Conservation (phyloP, 2,329 filamentous ascomycete species). For the Alternaria rosae region DNA sequence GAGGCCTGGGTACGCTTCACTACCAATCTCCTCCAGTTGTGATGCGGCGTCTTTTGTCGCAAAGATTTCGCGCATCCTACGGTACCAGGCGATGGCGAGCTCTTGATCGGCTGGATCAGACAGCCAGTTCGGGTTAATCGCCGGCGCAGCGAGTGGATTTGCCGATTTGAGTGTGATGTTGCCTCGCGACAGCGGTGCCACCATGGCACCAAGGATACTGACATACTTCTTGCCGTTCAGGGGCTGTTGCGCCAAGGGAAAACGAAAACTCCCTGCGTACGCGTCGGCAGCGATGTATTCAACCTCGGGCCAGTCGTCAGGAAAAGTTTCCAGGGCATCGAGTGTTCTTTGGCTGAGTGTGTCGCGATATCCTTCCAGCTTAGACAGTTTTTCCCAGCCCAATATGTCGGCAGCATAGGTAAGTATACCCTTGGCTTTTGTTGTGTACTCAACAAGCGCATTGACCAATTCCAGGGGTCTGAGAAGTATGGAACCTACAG, state of each 20-base stretch:
- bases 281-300: slow-evolving; percentile 4
- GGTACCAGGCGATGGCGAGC: background rate
- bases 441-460: background rate
- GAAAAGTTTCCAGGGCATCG: background rate
- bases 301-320: slow-evolving; percentile 7
- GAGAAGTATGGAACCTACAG: background rate
- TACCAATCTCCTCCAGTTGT: background rate
- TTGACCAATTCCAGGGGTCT: background rate
- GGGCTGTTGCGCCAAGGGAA: background rate
- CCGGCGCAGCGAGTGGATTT: background rate
- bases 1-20: background rate
- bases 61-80: background rate
- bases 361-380: background rate
- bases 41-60: background rate
- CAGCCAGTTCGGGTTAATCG: background rate
- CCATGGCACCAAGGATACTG: background rate
- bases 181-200: background rate
- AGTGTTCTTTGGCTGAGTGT: background rate
- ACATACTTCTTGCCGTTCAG: background rate
- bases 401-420: background rate
- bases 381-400: background rate
- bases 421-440: background rate
- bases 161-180: background rate
- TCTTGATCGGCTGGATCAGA: background rate
- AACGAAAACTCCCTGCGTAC: background rate